phyloP scores from a whole-genome alignment of 805 yeast species.

The Kazachstania bromeliacearum region DNA sequence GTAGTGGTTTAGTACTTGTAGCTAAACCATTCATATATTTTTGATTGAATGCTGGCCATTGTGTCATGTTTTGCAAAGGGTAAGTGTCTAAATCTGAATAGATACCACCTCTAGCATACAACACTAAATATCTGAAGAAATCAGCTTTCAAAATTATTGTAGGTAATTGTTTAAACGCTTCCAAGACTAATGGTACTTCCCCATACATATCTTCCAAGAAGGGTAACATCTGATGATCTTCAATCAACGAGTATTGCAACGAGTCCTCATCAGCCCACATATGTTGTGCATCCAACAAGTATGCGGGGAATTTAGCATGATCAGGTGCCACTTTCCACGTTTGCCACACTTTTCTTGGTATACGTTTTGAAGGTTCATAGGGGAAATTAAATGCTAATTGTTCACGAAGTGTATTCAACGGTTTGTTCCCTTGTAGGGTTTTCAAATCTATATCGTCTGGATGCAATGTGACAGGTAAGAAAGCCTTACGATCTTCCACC shows the following conservation, averaged over 20 bases:
- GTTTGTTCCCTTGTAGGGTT: slow-evolving; percentile 1
- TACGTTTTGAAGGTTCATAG: slow-evolving; percentile 50
- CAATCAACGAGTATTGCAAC: slow-evolving; percentile 49
- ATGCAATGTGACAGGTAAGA: slow-evolving; percentile 24
- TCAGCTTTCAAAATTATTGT: slow-evolving; percentile 80
- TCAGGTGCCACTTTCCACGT: slow-evolving; percentile 72
- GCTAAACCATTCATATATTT: slow-evolving; percentile 1
- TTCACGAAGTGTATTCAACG: slow-evolving; percentile 13
- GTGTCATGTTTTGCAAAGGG: slow-evolving; percentile 57
- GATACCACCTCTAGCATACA: slow-evolving; percentile 87
- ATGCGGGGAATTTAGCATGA: slow-evolving; percentile 47
- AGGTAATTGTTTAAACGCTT: slow-evolving; percentile 73
- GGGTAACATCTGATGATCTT: slow-evolving; percentile 58
- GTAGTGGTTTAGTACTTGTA: neutral
- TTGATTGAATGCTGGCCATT: slow-evolving; percentile 57
- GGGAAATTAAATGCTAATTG: slow-evolving; percentile 68
- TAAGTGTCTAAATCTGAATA: slow-evolving; percentile 87
- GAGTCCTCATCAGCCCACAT: slow-evolving; percentile 42
- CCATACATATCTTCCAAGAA: slow-evolving; percentile 48
- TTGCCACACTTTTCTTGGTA: slow-evolving; percentile 86
- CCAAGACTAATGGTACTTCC: slow-evolving; percentile 64
- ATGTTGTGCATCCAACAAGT: slow-evolving; percentile 40
- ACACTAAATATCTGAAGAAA: slow-evolving; percentile 79
- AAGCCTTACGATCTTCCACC: too few relatives aligned
- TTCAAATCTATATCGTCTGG: slow-evolving; percentile 14